A percentile compares a stretch with the other conserved stretches of the same genome.
phyloP scores from a whole-genome alignment of 768 basidiomycete species.

The Phaffia australis region DNA sequence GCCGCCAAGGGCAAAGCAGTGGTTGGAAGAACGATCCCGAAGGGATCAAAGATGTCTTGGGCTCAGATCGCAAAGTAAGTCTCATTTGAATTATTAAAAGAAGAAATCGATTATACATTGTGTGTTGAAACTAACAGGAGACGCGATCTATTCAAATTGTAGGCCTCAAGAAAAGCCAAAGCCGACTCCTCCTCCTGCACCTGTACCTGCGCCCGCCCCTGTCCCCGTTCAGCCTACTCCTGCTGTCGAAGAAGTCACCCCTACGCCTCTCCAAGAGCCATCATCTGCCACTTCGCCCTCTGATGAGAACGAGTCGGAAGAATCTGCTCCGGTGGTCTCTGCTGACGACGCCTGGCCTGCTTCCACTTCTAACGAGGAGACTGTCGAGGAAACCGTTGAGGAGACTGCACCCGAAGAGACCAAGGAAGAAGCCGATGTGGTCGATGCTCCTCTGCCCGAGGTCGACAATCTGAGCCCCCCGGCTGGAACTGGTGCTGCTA shows the following conservation, averaged over 20 bases:
- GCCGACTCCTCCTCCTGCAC: slow-evolving; percentile 29
- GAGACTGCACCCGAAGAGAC: slow-evolving; percentile 29
- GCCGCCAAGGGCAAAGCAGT: slow-evolving; percentile 23
- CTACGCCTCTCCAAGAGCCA: not conserved
- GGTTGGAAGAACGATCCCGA: slow-evolving; percentile 26
- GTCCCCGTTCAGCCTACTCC: slow-evolving; percentile 27
- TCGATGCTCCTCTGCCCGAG: slow-evolving; percentile 16
- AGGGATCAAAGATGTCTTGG: slow-evolving; percentile 38
- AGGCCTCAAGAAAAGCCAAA: slow-evolving; percentile 30
- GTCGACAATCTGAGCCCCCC: not conserved
- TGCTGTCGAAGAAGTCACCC: slow-evolving; percentile 27
- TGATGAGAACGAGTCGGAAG: slow-evolving; percentile 24
- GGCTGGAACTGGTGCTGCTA: slow-evolving; percentile 7
- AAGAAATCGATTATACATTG: no score
- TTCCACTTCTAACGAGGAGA: slow-evolving; percentile 5
- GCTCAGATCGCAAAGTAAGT: slow-evolving; percentile 41
- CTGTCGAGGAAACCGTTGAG: slow-evolving; percentile 8
- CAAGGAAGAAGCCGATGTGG: slow-evolving; percentile 23
- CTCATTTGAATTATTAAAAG: not conserved
- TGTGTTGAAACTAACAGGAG: no score
- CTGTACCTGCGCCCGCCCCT: slow-evolving; percentile 25
- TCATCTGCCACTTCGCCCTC: not conserved
- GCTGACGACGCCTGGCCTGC: slow-evolving; percentile 4
- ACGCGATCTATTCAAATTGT: not conserved
- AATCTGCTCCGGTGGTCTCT: slow-evolving; percentile 6